These are phyloP conservation scores for Venturia asperata DNA, from an alignment of 2,329 filamentous ascomycete species.

Conservation along the genomic window DNA sequence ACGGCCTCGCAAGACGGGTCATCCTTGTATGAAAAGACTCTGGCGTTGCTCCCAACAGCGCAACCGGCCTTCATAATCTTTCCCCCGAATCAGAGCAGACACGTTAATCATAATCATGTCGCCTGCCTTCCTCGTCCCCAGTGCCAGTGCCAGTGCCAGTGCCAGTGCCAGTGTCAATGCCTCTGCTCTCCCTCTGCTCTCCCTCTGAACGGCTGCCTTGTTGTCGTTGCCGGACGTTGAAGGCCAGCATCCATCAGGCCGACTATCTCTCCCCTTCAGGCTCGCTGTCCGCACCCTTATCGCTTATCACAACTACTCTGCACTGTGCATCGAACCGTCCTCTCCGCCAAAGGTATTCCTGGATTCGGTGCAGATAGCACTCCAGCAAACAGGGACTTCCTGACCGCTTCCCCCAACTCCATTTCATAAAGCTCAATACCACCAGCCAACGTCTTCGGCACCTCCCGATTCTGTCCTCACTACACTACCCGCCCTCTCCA, in stretches of 20 bases:
- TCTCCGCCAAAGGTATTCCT: neutral
- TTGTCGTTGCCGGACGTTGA: too few species aligned
- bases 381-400: neutral
- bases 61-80: neutral
- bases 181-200: neutral
- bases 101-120: neutral
- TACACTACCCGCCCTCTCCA: neutral
- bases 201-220: neutral
- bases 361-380: neutral
- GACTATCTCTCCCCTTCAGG: too few species aligned
- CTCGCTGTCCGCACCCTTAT: neutral
- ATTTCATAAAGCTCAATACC: neutral
- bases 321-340: neutral
- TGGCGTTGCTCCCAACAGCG: neutral
- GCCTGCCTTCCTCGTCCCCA: neutral
- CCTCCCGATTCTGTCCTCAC: neutral
- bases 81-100: constrained; percentile 5
- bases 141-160: too few species aligned
- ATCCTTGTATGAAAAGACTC: neutral
- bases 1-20: too few species aligned
- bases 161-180: too few species aligned
- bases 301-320: constrained; percentile 1
- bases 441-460: neutral
- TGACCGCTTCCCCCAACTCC: neutral
- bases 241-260: too few species aligned